These are phyloP conservation scores for Backusella morwellensis DNA, from an alignment of 192 early-diverging fungal genomes.

Conservation along the genomic window DNA sequence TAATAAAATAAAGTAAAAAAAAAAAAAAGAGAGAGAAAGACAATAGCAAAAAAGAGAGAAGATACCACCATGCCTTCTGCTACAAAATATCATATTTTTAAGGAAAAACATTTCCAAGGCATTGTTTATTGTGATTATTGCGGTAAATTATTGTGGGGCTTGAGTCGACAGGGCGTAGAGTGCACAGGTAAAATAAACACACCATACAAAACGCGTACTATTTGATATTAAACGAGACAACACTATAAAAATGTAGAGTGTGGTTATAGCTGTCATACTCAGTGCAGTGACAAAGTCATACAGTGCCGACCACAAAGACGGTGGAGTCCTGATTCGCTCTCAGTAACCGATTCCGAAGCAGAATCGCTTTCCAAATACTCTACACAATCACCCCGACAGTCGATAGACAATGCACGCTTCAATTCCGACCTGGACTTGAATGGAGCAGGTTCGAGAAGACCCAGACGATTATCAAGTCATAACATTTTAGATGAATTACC, in stretches of 20 bases:
- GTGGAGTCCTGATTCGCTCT: conserved; percentile 18
- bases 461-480: not conserved
- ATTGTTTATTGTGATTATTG: conserved; percentile 34
- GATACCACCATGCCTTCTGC: conserved; percentile 7
- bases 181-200: conserved; percentile 24
- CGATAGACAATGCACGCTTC: conserved; percentile 4
- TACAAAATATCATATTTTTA: conserved; percentile 18
- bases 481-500: not conserved
- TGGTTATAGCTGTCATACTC: conserved; percentile 26
- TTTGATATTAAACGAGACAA: not conserved
- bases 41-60: not conserved
- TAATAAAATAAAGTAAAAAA: no score
- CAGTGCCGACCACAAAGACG: conserved; percentile 28
- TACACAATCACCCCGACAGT: conserved; percentile 16
- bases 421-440: not conserved
- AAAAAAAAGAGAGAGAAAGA: not conserved
- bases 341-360: conserved; percentile 33
- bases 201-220: not conserved
- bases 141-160: conserved; percentile 29
- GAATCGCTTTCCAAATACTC: conserved; percentile 23
- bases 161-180: conserved; percentile 26
- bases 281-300: conserved; percentile 24
- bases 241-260: conserved; percentile 13
- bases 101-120: conserved; percentile 23
- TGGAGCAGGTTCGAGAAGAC: not conserved